Conservation (phyloP, 2,329 filamentous ascomycete genomes). For the Colletotrichum eleusines region DNA sequence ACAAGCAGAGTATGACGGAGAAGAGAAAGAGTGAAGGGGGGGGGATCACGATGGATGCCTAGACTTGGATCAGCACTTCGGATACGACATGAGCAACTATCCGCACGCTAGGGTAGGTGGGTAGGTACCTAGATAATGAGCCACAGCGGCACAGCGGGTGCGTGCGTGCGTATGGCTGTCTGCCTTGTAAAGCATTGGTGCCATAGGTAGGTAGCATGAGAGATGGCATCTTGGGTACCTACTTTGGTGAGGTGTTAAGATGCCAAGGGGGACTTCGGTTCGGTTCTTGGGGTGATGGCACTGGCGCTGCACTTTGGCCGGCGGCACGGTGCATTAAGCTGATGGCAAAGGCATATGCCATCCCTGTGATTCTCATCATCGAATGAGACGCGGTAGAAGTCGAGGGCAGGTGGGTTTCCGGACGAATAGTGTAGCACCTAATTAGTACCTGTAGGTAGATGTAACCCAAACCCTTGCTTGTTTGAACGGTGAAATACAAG, state of each 20-base stretch:
- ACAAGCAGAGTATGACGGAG: neutral
- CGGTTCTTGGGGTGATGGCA: too few relatives aligned
- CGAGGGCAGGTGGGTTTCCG: too few relatives aligned
- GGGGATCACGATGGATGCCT: constrained; percentile 26
- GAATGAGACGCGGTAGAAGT: too few relatives aligned
- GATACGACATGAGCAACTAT: neutral
- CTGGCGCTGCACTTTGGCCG: neutral
- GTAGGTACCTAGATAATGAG: neutral
- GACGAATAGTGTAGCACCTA: too few relatives aligned
- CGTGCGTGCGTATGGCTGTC: neutral
- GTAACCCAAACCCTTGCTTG: constrained; percentile 29
- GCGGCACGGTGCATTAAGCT: neutral
- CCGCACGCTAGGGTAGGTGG: neutral
- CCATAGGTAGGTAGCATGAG: neutral
- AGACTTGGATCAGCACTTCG: constrained; percentile 21
- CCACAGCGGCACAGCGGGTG: constrained; percentile 13
- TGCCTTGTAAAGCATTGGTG: neutral
- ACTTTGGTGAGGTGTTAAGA: neutral
- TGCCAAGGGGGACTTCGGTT: neutral
- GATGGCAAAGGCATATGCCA: constrained; percentile 20
- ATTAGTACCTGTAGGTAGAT: too few relatives aligned
- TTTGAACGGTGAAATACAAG: constrained; percentile 32
- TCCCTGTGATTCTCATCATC: too few relatives aligned
- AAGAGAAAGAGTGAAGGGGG: neutral
- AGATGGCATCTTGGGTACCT: constrained; percentile 2